A percentile compares a stretch with the other conserved stretches of the same genome.
These are phyloP conservation scores for Xylaria palmicola DNA, from an alignment of 495 filamentous ascomycete genomes.

Conservation along the genomic window DNA sequence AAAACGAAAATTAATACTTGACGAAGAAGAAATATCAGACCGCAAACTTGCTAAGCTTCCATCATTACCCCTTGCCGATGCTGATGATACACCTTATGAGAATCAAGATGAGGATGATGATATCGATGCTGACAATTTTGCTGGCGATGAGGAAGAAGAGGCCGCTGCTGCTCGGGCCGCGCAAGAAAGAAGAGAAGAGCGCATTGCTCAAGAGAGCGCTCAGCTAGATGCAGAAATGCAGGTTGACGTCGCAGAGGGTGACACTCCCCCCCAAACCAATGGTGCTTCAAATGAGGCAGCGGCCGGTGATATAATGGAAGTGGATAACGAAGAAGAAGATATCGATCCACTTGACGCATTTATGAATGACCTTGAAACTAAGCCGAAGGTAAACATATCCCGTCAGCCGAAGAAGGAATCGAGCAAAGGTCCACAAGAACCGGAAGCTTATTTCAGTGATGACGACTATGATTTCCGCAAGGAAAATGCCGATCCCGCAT, in stretches of 20 bases:
- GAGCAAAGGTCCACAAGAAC: constrained; percentile 52
- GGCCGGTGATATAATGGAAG: constrained; percentile 36
- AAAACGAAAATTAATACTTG: constrained; percentile 77
- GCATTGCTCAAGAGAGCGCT: constrained; percentile 48
- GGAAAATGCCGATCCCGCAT: constrained; percentile 73
- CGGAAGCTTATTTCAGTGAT: constrained; percentile 82
- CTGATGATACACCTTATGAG: constrained; percentile 57
- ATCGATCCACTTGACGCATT: constrained; percentile 93
- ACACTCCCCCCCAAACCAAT: constrained; percentile 26
- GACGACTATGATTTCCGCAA: constrained; percentile 76
- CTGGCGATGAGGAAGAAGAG: constrained; percentile 80
- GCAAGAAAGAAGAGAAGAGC: constrained; percentile 51
- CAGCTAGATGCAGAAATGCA: constrained; percentile 50
- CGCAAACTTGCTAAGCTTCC: constrained; percentile 88
- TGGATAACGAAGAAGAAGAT: constrained; percentile 67
- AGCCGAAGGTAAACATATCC: constrained; percentile 29
- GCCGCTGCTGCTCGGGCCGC: constrained; percentile 79
- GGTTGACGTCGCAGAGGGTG: constrained; percentile 41
- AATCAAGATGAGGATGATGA: constrained; percentile 67
- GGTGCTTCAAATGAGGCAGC: constrained; percentile 17
- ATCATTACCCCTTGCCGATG: constrained; percentile 65
- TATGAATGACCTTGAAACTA: constrained; percentile 74
- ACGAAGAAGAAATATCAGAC: constrained; percentile 79
- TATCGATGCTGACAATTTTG: constrained; percentile 73
- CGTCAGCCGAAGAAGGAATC: constrained; percentile 14